Conservation (phyloP, 345 rosid species). For the Populus tremula region DNA sequence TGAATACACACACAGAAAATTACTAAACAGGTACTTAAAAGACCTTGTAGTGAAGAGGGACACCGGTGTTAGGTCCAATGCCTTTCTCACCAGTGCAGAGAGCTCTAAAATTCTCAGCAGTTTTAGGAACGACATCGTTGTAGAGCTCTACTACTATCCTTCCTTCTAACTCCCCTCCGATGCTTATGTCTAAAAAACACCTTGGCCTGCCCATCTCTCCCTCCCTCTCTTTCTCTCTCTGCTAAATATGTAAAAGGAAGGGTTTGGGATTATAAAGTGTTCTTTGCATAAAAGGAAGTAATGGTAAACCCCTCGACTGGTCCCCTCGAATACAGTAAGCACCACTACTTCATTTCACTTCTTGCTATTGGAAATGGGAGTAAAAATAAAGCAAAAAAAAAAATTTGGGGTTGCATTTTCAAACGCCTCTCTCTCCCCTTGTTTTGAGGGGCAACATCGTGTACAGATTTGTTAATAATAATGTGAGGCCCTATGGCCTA, state of each 20-base stretch:
- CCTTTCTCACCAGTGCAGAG: conserved; percentile 96
- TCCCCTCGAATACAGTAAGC: background rate
- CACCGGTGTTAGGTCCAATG: conserved; percentile 67
- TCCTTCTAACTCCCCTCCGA: conserved; percentile 91
- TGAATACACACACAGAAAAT: background rate
- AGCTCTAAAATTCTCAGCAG: conserved; percentile 89
- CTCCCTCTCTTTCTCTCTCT: conserved; percentile 11
- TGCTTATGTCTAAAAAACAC: conserved; percentile 81
- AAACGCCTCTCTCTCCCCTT: background rate
- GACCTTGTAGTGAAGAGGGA: conserved; percentile 90
- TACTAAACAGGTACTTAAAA: background rate
- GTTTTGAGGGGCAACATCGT: background rate
- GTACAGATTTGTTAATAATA: too few relatives aligned
- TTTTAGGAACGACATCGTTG: conserved; percentile 79
- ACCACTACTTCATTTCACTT: background rate
- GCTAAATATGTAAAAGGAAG: background rate
- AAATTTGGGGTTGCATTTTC: background rate
- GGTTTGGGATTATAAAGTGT: background rate
- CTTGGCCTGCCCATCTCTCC: conserved; percentile 53
- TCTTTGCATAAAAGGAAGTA: background rate
- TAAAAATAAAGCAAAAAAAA: too few relatives aligned
- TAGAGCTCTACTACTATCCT: conserved; percentile 80
- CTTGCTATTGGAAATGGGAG: background rate
- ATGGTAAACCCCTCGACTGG: background rate
- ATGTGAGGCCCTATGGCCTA: too few relatives aligned